Evolutionary conservation across 2,329 filamentous ascomycete species (phyloP).

Genomic region (Penicillium sp.): DNA sequence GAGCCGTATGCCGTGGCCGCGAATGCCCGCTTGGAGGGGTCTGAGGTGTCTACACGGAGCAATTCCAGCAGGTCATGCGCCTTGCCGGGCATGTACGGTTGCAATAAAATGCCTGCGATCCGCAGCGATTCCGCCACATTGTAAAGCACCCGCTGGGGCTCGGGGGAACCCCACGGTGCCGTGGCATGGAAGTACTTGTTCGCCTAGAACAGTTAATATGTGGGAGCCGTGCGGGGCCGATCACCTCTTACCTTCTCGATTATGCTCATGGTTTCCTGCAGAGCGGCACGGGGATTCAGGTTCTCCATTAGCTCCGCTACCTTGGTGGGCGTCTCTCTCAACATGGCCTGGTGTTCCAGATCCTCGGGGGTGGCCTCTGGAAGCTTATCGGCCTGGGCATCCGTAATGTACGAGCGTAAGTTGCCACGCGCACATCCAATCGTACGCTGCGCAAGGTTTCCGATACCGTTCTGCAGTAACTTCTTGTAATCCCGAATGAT

Average conservation of each 20-base stretch:
- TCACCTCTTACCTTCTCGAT: conserved; percentile 57
- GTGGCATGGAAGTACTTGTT: conserved; percentile 67
- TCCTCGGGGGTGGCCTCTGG: conserved; percentile 32
- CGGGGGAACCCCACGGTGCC: conserved; percentile 66
- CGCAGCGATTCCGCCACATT: conserved; percentile 74
- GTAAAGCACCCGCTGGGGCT: conserved; percentile 66
- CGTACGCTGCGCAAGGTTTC: conserved; percentile 76
- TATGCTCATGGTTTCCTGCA: conserved; percentile 65
- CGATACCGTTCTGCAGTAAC: conserved; percentile 72
- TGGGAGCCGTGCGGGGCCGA: conserved; percentile 12
- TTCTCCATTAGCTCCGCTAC: conserved; percentile 62
- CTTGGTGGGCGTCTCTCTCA: conserved; percentile 43
- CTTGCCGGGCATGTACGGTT: conserved; percentile 87
- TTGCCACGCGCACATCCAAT: conserved; percentile 70
- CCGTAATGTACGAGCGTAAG: conserved; percentile 60
- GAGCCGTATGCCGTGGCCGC: conserved; percentile 62
- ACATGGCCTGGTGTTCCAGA: conserved; percentile 39
- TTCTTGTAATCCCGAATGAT: conserved; percentile 80
- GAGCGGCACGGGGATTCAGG: conserved; percentile 65
- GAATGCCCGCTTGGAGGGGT: conserved; percentile 60
- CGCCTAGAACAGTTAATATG: conserved; percentile 48
- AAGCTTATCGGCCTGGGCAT: conserved; percentile 32
- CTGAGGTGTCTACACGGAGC: conserved; percentile 65
- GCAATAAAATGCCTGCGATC: conserved; percentile 78
- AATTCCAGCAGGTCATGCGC: conserved; percentile 71